These are phyloP conservation scores for Herpetomonas tarakana DNA, from an alignment of 208 protist species.

Conservation along the genomic window DNA sequence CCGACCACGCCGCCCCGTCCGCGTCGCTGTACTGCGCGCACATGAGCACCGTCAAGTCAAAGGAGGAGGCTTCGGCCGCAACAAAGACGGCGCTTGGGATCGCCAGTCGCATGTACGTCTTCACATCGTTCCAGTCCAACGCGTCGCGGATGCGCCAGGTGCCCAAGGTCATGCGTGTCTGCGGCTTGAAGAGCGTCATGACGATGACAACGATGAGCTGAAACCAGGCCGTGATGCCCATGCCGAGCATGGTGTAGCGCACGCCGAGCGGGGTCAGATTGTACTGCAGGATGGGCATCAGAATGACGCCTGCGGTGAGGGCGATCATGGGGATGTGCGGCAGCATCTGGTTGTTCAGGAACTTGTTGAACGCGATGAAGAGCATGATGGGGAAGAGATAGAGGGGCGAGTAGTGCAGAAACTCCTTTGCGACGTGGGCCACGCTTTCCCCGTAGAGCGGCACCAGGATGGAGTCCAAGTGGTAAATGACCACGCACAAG, in stretches of 20 bases:
- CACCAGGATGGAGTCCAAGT: conserved; percentile 34
- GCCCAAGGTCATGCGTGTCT: conserved; percentile 71
- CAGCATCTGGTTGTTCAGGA: conserved; percentile 87
- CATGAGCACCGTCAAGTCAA: conserved; percentile 76
- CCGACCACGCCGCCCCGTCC: conserved; percentile 72
- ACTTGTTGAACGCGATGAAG: conserved; percentile 79
- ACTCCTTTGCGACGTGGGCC: conserved; percentile 53
- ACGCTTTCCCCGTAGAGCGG: conserved; percentile 52
- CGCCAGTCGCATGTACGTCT: conserved; percentile 74
- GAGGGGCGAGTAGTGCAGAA: conserved; percentile 60
- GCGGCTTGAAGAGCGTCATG: conserved; percentile 57
- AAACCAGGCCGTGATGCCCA: conserved; percentile 71
- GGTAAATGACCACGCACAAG: conserved; percentile 51
- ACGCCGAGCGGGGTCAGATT: conserved; percentile 76
- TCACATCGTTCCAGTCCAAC: conserved; percentile 58
- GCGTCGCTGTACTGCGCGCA: conserved; percentile 56
- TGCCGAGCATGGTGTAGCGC: conserved; percentile 79
- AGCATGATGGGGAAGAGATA: conserved; percentile 63
- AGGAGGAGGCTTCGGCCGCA: conserved; percentile 81
- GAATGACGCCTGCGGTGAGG: conserved; percentile 60
- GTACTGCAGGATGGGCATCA: conserved; percentile 64
- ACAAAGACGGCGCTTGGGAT: conserved; percentile 84
- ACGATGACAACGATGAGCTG: conserved; percentile 63
- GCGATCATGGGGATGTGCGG: conserved; percentile 77
- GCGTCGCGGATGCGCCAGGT: conserved; percentile 58